Conservation (phyloP, 345 rosid species). For the Camelina hispida region DNA sequence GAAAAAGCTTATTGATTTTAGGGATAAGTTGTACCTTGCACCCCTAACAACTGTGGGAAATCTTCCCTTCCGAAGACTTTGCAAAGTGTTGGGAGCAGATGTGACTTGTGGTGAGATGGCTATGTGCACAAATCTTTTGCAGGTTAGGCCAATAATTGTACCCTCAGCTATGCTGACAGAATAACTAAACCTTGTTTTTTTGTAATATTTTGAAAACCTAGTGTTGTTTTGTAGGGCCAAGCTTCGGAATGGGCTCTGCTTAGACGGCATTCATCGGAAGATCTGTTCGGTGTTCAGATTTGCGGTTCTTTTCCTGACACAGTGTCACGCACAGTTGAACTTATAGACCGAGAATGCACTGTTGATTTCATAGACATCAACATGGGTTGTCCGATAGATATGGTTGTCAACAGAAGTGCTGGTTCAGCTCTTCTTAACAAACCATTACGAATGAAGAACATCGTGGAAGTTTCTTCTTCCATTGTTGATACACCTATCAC, state of each 20-base stretch:
- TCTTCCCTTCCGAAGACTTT: conserved; percentile 95
- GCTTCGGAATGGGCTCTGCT: conserved; percentile 99
- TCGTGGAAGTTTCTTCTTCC: conserved; percentile 69
- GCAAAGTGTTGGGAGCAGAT: conserved; percentile 92
- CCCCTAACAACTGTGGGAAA: conserved; percentile 96
- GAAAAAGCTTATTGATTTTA: conserved; percentile 81
- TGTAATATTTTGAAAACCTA: conserved; percentile 22
- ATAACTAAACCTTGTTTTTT: neutral
- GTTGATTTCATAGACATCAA: conserved; percentile 95
- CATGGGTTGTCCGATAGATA: conserved; percentile 97
- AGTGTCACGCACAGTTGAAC: conserved; percentile 73
- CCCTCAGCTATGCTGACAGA: conserved; percentile 7
- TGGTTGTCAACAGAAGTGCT: conserved; percentile 92
- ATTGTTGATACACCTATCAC: conserved; percentile 85
- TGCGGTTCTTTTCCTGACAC: conserved; percentile 87
- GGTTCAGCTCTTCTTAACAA: conserved; percentile 90
- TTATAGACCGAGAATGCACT: conserved; percentile 73
- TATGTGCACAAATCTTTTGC: conserved; percentile 93
- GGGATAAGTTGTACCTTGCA: conserved; percentile 89
- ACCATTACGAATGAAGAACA: conserved; percentile 78
- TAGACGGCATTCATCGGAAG: conserved; percentile 88
- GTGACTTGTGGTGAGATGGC: conserved; percentile 99
- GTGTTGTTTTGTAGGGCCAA: conserved; percentile 94
- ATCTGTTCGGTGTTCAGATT: conserved; percentile 94
- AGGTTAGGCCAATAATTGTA: conserved; percentile 54